Percentiles rank a stretch among this genome's conserved stretches.
phyloP scores from a whole-genome alignment of 2,329 filamentous ascomycete genomes.

The Cryoendolithus antarcticus region DNA sequence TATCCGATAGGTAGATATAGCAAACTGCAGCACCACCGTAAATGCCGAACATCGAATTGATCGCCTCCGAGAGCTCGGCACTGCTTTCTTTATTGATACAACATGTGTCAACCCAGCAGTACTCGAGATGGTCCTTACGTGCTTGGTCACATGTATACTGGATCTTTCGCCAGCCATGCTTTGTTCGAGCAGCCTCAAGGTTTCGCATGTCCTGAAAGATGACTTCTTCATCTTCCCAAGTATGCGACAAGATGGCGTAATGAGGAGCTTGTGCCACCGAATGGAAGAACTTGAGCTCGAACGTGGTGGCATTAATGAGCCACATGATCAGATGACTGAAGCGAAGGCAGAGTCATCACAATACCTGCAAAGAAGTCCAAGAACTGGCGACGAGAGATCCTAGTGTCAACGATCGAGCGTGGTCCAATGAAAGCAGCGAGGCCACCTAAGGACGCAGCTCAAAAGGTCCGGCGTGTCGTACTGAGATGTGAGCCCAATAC shows the following conservation, averaged over 20 bases:
- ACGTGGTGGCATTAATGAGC: constrained; percentile 5
- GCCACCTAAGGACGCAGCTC: too few relatives aligned
- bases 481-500: too few relatives aligned
- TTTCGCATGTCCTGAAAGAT: constrained; percentile 12
- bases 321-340: constrained; percentile 8
- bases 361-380: too few relatives aligned
- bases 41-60: constrained; percentile 12
- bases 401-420: too few relatives aligned
- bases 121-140: constrained; percentile 2
- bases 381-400: too few relatives aligned
- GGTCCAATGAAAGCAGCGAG: too few relatives aligned
- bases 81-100: constrained; percentile 8
- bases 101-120: constrained; percentile 11
- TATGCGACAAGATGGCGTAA: constrained; percentile 17
- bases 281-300: constrained; percentile 8
- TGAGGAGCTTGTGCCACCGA: constrained; percentile 9
- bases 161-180: constrained; percentile 1
- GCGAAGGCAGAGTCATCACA: too few relatives aligned
- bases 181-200: background rate
- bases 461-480: too few relatives aligned
- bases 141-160: constrained; percentile 4
- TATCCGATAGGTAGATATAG: constrained; percentile 5
- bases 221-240: constrained; percentile 14
- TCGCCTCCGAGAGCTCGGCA: constrained; percentile 4
- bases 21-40: constrained; percentile 9